Conservation (phyloP, 169 alveolate genomes). For the Neospora caninum region DNA sequence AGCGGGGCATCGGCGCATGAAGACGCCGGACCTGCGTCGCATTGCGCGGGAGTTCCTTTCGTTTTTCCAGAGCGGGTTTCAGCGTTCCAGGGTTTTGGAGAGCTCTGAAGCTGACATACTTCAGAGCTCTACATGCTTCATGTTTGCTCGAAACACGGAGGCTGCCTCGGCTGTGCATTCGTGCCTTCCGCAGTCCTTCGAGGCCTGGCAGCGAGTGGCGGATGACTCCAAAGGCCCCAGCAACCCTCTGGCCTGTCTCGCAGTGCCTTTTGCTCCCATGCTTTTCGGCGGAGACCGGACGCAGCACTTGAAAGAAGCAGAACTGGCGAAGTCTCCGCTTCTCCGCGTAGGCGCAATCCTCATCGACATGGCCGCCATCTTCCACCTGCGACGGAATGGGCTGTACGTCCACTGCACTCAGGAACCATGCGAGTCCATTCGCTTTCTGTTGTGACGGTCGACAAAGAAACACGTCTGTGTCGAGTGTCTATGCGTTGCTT, state of each 20-base stretch:
- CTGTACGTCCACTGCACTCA: background rate
- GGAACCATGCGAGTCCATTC: background rate
- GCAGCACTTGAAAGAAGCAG: background rate
- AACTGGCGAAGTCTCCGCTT: background rate
- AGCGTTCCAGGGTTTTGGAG: too few species aligned
- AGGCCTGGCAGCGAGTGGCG: background rate
- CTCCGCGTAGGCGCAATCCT: background rate
- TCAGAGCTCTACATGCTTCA: too few species aligned
- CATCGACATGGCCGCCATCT: constrained; percentile 28
- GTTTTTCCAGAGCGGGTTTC: too few species aligned
- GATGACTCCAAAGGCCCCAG: background rate
- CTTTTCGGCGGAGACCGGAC: background rate
- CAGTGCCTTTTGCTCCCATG: background rate
- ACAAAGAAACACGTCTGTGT: too few species aligned
- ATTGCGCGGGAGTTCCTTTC: too few species aligned
- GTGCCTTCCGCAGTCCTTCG: background rate
- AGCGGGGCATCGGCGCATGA: too few species aligned
- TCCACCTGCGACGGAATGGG: constrained; percentile 9
- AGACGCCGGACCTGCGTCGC: too few species aligned
- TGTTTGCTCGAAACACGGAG: too few species aligned
- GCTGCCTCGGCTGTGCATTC: too few species aligned
- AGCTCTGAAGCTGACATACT: too few species aligned
- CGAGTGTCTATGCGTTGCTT: too few species aligned
- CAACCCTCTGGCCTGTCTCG: background rate
- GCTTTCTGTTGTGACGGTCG: background rate